A percentile compares a stretch with the other conserved stretches of the same genome.
Conservation (phyloP, 176 grass and related monocot genomes). For the Alopecurus myosuroides region DNA sequence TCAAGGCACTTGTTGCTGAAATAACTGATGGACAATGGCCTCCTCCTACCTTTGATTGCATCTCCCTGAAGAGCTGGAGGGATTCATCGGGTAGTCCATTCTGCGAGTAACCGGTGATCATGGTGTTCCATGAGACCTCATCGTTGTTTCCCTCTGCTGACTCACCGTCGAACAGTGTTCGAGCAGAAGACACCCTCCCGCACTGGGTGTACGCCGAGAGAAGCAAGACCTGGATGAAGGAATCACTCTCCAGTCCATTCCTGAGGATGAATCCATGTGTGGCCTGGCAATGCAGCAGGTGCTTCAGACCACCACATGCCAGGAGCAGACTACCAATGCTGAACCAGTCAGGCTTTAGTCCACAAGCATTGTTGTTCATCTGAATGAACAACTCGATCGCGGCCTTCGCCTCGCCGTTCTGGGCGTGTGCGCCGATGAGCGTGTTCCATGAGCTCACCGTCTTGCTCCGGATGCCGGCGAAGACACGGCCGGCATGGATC, state of each 20-base stretch:
- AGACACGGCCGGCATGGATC: constrained; percentile 30
- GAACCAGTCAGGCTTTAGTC: constrained; percentile 48
- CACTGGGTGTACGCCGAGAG: constrained; percentile 53
- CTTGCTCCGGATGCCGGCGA: constrained; percentile 22
- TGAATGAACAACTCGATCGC: constrained; percentile 43
- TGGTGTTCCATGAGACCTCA: constrained; percentile 51
- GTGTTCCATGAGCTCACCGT: constrained; percentile 56
- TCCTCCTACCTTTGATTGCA: constrained; percentile 14
- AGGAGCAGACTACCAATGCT: constrained; percentile 54
- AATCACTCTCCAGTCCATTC: constrained; percentile 56
- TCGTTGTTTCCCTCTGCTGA: constrained; percentile 2
- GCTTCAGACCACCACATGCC: constrained; percentile 40
- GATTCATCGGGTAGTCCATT: constrained; percentile 29
- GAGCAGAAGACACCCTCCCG: constrained; percentile 9
- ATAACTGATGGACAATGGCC: constrained; percentile 20
- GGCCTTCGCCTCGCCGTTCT: constrained; percentile 27
- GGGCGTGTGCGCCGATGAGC: constrained; percentile 42
- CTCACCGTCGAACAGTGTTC: constrained; percentile 26
- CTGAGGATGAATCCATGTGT: constrained; percentile 57
- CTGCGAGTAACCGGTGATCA: constrained; percentile 60
- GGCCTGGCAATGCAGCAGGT: constrained; percentile 37
- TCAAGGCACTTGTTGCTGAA: constrained; percentile 43
- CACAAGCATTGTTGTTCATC: constrained; percentile 9
- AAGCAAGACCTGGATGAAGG: constrained; percentile 44
- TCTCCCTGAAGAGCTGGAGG: constrained; percentile 47